Conservation (phyloP, 1,284 basidiomycete genomes). For the Neolentinus lepideus region DNA sequence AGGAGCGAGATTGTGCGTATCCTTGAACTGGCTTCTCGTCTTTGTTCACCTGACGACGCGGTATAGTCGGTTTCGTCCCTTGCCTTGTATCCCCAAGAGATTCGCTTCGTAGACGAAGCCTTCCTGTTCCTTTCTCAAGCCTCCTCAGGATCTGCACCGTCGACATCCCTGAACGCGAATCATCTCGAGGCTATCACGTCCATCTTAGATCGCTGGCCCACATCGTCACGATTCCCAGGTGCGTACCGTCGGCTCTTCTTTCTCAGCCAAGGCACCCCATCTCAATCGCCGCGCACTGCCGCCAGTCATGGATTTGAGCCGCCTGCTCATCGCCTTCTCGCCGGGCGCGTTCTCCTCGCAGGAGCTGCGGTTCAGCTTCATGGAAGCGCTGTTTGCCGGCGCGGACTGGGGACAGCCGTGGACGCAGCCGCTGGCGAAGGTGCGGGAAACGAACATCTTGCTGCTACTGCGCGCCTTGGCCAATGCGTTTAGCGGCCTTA, state of each 20-base stretch:
- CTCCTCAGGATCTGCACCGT: constrained; percentile 20
- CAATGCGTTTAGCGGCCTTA: constrained; percentile 67
- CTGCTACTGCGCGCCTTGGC: constrained; percentile 79
- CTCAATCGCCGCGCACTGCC: too few species aligned
- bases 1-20: constrained; percentile 56
- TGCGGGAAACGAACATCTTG: constrained; percentile 79
- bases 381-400: constrained; percentile 58
- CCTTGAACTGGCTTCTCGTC: background rate
- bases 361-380: constrained; percentile 43
- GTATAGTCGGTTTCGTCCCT: constrained; percentile 57
- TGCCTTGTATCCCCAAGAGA: constrained; percentile 67
- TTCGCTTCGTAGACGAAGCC: constrained; percentile 52
- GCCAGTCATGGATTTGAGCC: constrained; percentile 86
- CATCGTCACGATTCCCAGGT: constrained; percentile 80
- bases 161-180: constrained; percentile 23
- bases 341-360: constrained; percentile 42
- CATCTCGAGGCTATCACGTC: constrained; percentile 62
- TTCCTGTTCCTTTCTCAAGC: constrained; percentile 58
- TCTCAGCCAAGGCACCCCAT: background rate
- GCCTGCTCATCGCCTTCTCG: constrained; percentile 68
- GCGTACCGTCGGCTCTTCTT: constrained; percentile 17
- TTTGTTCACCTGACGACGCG: constrained; percentile 3
- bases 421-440: constrained; percentile 51
- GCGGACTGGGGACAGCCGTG: constrained; percentile 62
- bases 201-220: constrained; percentile 77